A percentile compares a stretch with the other conserved stretches of the same genome.
Evolutionary conservation across 2,329 filamentous ascomycete species (phyloP).

Genomic region (Talaromyces funiculosus): DNA sequence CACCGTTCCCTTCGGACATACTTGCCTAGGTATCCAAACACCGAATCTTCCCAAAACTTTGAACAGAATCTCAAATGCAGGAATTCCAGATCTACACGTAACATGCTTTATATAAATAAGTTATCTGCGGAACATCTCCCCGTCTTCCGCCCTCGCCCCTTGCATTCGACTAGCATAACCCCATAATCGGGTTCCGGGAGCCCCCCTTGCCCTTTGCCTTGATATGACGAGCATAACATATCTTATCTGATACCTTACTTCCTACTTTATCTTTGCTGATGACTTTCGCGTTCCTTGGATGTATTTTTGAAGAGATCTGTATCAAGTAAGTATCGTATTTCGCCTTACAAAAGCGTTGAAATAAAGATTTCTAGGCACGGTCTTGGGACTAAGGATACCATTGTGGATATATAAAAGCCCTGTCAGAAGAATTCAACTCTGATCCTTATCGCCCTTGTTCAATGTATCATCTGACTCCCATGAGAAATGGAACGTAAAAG

Average conservation of each 20-base stretch:
- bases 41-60: no score
- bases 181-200: neutral
- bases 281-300: neutral
- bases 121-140: neutral
- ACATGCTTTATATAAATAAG: neutral
- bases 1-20: neutral
- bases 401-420: neutral
- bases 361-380: neutral
- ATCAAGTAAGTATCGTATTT: slow-evolving; percentile 6
- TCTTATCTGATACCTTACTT: neutral
- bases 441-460: neutral
- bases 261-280: neutral
- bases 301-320: neutral
- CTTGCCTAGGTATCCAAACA: neutral
- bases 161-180: neutral
- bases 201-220: neutral
- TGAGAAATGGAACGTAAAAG: neutral
- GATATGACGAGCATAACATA: slow-evolving; percentile 3
- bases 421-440: neutral
- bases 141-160: slow-evolving; percentile 4
- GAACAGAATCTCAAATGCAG: neutral
- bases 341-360: neutral
- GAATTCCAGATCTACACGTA: neutral
- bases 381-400: neutral
- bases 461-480: neutral